Evolutionary conservation across 2,329 filamentous ascomycete species (phyloP), one percentile per base, ranked within the genome.

Genomic region (Monosporascus ibericus): DNA sequence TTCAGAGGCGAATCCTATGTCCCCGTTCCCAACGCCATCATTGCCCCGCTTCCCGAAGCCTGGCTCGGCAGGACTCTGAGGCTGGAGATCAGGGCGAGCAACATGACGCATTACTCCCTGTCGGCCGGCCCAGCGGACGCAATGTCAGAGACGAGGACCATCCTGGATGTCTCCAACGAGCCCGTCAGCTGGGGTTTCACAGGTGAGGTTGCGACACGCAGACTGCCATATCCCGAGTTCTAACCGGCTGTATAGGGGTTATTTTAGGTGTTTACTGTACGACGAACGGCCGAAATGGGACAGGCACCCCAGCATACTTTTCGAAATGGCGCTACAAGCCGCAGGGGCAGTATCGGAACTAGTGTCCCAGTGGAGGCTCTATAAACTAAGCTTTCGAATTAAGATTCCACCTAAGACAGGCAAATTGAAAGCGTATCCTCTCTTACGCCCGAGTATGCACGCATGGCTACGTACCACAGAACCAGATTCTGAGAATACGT

Each of bases 241-340:
- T 55, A 34, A 54, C 37, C 25, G 50, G 30, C 53, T 42, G 40
- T n/a, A 63, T 57, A 71, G 78, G 78, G 1, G 72, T 72, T 1
- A 63, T 82, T 20, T 55, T 82, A 0, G 79, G 78, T 1, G 69
- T 75, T 1, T 82, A 80, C 60, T 74, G 73, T 40, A 81, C 79
- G 4, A 77, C 66, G 27, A 81, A 82, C 56, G 78, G 77, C 0
- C 70, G 70, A 2, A 62, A 68, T 11, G 72, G 70, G 2, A 68
- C 58, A 3, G 49, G 50, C 2, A 72, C 72, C 34, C 68, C 72
- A 4, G 75, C 74, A 3, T 80, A 77, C 60, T 64, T 80, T 48
- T 71, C 66, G 6, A 66, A 72, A 20, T 80, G 78, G 76, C 69
- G 64, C 52, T 80, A 79, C 55, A 62, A 55, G 1, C 69, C 70